Conservation (phyloP, 441 rosid genomes). For the Cnidoscolus chayamansa region DNA sequence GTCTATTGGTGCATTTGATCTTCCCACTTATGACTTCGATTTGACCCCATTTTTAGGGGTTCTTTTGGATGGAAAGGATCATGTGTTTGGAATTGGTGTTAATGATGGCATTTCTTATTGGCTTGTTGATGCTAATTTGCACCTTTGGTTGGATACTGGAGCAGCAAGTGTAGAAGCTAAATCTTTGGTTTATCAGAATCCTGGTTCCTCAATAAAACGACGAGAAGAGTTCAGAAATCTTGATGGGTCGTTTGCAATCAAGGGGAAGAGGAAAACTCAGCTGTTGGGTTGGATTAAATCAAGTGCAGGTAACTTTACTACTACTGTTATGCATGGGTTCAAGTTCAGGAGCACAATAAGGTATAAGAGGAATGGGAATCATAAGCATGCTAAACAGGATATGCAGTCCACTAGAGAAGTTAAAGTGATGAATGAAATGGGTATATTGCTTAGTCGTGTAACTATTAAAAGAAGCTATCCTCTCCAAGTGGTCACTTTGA, state of each 20-base stretch:
- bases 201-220: conserved; percentile 31
- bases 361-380: conserved; percentile 43
- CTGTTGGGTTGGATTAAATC: conserved; percentile 71
- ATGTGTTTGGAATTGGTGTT: conserved; percentile 54
- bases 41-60: conserved; percentile 66
- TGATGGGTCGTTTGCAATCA: conserved; percentile 57
- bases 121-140: conserved; percentile 84
- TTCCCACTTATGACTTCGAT: conserved; percentile 70
- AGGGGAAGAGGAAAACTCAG: conserved; percentile 44
- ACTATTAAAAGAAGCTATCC: conserved; percentile 43
- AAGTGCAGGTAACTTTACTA: conserved; percentile 57
- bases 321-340: conserved; percentile 35
- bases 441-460: conserved; percentile 22
- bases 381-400: conserved; percentile 46
- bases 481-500: conserved; percentile 44
- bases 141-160: conserved; percentile 64
- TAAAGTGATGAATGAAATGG: conserved; percentile 37
- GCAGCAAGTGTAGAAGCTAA: conserved; percentile 40
- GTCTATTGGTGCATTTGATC: conserved; percentile 63
- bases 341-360: conserved; percentile 39
- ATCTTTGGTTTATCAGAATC: conserved; percentile 29
- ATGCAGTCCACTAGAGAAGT: conserved; percentile 38
- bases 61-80: conserved; percentile 56
- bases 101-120: conserved; percentile 59
- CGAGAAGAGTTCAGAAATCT: conserved; percentile 40